Evolutionary conservation across 2,329 filamentous ascomycete species (phyloP).

Genomic region (Blastomyces emzantsi): DNA sequence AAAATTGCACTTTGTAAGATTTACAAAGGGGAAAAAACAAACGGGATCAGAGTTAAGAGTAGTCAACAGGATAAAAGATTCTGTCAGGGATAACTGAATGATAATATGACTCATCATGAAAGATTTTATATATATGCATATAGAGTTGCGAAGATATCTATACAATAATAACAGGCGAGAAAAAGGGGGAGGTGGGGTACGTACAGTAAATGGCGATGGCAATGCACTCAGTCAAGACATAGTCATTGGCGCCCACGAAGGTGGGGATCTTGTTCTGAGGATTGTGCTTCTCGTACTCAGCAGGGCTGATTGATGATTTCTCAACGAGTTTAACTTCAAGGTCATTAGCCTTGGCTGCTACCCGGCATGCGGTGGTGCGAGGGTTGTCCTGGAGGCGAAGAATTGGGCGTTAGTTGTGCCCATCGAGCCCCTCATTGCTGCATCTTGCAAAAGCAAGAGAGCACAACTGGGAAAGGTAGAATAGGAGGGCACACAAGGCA

Average conservation of each 20-base stretch:
- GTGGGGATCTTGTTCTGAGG: slow-evolving; percentile 84
- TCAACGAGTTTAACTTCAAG: slow-evolving; percentile 81
- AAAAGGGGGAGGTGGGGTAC: slow-evolving; percentile 37
- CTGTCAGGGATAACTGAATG: slow-evolving; percentile 97
- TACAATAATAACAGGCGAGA: slow-evolving; percentile 15
- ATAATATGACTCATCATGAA: slow-evolving; percentile 65
- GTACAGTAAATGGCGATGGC: slow-evolving; percentile 97
- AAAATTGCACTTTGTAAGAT: slow-evolving; percentile 10
- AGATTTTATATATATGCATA: slow-evolving; percentile 9
- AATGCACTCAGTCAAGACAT: slow-evolving; percentile 76
- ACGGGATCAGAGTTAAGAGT: slow-evolving; percentile 60
- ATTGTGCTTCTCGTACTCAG: slow-evolving; percentile 79
- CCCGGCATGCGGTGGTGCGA: slow-evolving; percentile 79
- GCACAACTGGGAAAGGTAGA: slow-evolving; percentile 1
- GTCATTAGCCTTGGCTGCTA: slow-evolving; percentile 95
- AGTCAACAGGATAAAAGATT: slow-evolving; percentile 72
- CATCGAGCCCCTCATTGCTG: background rate
- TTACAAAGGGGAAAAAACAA: slow-evolving; percentile 25
- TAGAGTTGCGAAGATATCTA: slow-evolving; percentile 8
- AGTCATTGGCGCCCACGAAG: slow-evolving; percentile 89
- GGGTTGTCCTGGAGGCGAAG: slow-evolving; percentile 60
- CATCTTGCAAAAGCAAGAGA: background rate
- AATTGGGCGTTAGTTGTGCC: slow-evolving; percentile 23
- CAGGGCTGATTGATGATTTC: slow-evolving; percentile 54
- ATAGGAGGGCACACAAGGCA: background rate